phyloP scores from a whole-genome alignment of 2,329 filamentous ascomycete genomes.

The Rhinocladiella mackenziei region DNA sequence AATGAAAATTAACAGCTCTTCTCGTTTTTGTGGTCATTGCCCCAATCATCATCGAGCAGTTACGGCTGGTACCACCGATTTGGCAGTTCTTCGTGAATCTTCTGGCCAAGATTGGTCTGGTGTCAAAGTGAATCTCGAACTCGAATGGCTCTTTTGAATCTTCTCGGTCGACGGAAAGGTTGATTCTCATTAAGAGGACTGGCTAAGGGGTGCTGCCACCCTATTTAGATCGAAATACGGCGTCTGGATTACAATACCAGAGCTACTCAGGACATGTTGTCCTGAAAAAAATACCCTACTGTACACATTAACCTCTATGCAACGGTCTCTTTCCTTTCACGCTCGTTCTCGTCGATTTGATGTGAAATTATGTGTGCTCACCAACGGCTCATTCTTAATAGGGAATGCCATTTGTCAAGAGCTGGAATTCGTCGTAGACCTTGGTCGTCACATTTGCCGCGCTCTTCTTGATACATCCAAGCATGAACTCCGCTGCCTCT shows the following conservation, averaged over 20 bases:
- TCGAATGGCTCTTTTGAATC: neutral
- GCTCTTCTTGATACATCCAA: conserved; percentile 82
- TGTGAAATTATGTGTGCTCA: too few relatives aligned
- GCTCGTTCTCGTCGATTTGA: neutral
- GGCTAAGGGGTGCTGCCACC: too few relatives aligned
- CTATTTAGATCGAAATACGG: too few relatives aligned
- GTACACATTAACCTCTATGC: conserved; percentile 6
- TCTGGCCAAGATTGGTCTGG: conserved; percentile 23
- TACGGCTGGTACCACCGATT: conserved; percentile 44
- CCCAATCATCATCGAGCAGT: conserved; percentile 50
- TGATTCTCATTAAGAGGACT: too few relatives aligned
- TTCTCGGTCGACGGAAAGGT: neutral
- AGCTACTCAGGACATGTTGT: neutral
- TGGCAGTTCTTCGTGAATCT: conserved; percentile 35
- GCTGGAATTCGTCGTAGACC: conserved; percentile 96
- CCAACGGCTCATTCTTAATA: conserved; percentile 54
- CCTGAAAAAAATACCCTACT: conserved; percentile 1
- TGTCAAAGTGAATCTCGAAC: conserved; percentile 19
- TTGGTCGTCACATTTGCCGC: conserved; percentile 87
- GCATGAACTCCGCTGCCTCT: conserved; percentile 93
- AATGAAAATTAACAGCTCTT: conserved; percentile 43
- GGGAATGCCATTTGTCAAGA: conserved; percentile 94
- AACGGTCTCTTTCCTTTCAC: neutral
- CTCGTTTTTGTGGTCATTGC: conserved; percentile 62
- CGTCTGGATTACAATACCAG: too few relatives aligned